Percentiles rank a stretch among this genome's conserved stretches.
Conservation (phyloP, 2,329 filamentous ascomycete genomes). For the Furcasterigmium sp. region DNA sequence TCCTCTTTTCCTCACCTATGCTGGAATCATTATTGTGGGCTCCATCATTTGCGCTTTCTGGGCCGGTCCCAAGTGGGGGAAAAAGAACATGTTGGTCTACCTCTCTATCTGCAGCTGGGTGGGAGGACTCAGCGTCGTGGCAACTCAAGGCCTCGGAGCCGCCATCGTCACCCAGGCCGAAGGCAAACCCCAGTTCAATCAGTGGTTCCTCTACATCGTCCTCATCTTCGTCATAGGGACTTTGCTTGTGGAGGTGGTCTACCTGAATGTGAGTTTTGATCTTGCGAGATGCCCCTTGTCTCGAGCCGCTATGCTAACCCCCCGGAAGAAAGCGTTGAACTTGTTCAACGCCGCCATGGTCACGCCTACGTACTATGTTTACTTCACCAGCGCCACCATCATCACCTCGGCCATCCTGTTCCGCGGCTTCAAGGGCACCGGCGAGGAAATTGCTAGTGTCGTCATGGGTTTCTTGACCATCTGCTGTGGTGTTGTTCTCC, state of each 20-base stretch:
- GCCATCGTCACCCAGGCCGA: constrained; percentile 83
- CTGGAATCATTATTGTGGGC: constrained; percentile 75
- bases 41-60: constrained; percentile 70
- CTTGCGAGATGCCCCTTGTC: constrained; percentile 4
- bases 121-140: constrained; percentile 89
- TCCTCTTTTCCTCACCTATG: constrained; percentile 80
- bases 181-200: constrained; percentile 84
- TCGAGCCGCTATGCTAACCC: constrained; percentile 22
- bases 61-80: constrained; percentile 82
- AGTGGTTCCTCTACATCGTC: constrained; percentile 94
- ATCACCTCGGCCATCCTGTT: constrained; percentile 91
- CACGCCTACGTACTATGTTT: constrained; percentile 97
- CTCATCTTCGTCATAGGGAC: constrained; percentile 88
- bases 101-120: constrained; percentile 94
- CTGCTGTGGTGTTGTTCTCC: constrained; percentile 82
- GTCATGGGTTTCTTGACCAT: constrained; percentile 93
- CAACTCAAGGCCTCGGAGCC: constrained; percentile 86
- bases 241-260: constrained; percentile 88
- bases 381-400: constrained; percentile 94
- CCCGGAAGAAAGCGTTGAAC: constrained; percentile 89
- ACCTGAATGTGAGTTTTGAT: constrained; percentile 73
- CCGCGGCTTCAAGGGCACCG: constrained; percentile 85
- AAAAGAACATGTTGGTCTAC: constrained; percentile 97
- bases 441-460: constrained; percentile 76
- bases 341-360: constrained; percentile 95